These are phyloP conservation scores for Hypoxylon subgilvum DNA, from an alignment of 495 filamentous ascomycete species.

Conservation along the genomic window DNA sequence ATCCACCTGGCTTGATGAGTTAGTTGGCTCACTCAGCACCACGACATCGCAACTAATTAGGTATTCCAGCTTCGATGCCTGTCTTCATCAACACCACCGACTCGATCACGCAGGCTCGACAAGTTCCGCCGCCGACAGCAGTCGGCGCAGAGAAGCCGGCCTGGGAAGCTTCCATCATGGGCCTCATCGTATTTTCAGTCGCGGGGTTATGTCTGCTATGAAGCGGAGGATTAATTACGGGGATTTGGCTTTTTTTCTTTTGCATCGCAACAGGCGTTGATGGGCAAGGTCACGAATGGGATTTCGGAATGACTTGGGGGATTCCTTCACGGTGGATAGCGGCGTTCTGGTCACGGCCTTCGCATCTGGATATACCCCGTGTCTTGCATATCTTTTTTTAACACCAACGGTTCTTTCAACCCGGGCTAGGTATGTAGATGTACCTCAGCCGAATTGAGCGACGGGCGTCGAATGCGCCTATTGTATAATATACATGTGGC, in stretches of 20 bases:
- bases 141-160: constrained; percentile 31
- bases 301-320: constrained; percentile 9
- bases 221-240: constrained; percentile 2
- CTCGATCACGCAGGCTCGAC: constrained; percentile 14
- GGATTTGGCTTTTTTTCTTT: not conserved
- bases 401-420: constrained; percentile 6
- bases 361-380: constrained; percentile 30
- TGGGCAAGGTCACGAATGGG: constrained; percentile 6
- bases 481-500: constrained; percentile 1
- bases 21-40: not conserved
- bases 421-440: not conserved
- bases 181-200: constrained; percentile 40
- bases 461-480: not conserved
- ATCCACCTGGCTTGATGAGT: constrained; percentile 25
- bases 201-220: constrained; percentile 39
- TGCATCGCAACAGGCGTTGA: constrained; percentile 33
- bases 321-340: constrained; percentile 5
- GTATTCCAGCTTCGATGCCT: constrained; percentile 17
- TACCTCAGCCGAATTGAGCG: not conserved
- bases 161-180: constrained; percentile 42
- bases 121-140: constrained; percentile 23
- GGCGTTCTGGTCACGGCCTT: constrained; percentile 14
- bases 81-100: constrained; percentile 33
- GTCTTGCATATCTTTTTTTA: constrained; percentile 25
- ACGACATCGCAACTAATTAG: not conserved